These are phyloP conservation scores for Diutina sp. DNA, from an alignment of 1,139 yeast genomes.

Conservation along the genomic window DNA sequence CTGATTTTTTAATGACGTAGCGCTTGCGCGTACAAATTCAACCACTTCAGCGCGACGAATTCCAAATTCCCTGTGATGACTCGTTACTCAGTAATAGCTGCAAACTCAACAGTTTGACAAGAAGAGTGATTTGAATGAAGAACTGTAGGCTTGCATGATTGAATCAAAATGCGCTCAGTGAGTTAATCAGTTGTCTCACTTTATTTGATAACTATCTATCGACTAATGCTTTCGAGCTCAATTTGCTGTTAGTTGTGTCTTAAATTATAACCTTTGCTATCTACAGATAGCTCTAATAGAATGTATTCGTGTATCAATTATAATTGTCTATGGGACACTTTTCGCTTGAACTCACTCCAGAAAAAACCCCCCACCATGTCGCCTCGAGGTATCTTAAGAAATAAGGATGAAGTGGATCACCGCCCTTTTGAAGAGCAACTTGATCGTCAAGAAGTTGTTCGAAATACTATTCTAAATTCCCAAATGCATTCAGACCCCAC, in stretches of 20 bases:
- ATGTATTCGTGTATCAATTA: too few relatives aligned
- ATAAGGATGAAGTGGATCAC: conserved; percentile 12
- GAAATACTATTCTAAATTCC: conserved; percentile 29
- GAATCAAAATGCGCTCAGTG: too few relatives aligned
- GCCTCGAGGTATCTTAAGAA: conserved; percentile 34
- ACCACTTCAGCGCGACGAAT: background rate
- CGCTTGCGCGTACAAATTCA: background rate
- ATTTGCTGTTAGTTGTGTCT: too few relatives aligned
- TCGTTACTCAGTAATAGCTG: background rate
- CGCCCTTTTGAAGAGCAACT: conserved; percentile 11
- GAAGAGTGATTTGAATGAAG: too few relatives aligned
- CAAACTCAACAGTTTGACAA: background rate
- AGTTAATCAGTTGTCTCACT: too few relatives aligned
- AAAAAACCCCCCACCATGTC: conserved; percentile 5
- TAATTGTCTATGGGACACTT: background rate
- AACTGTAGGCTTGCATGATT: too few relatives aligned
- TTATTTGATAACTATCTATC: too few relatives aligned
- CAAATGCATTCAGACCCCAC: conserved; percentile 18
- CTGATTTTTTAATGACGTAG: conserved; percentile 1
- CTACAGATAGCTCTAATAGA: too few relatives aligned
- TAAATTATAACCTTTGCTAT: too few relatives aligned
- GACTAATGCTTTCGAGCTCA: too few relatives aligned
- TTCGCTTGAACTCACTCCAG: background rate
- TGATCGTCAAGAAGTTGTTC: conserved; percentile 33
- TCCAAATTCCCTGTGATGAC: background rate